phyloP scores from a whole-genome alignment of 202 grass and related monocot genomes.

The Eragrostis tef region DNA sequence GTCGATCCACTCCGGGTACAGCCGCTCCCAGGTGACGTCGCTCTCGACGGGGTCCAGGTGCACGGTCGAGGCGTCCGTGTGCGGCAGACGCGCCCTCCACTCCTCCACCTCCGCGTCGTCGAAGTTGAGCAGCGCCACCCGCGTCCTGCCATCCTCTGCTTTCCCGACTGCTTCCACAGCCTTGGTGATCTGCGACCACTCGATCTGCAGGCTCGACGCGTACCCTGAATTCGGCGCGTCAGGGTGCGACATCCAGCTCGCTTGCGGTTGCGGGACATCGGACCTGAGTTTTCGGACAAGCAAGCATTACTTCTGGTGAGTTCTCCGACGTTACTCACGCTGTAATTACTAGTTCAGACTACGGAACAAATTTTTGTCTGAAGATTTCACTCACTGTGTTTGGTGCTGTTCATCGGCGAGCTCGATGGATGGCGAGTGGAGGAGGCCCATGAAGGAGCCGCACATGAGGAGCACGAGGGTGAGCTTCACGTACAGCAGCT shows the following conservation, averaged over 20 bases:
- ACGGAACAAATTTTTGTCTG: neutral
- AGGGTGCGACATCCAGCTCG: conserved; percentile 33
- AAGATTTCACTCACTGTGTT: conserved; percentile 38
- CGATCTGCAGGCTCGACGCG: conserved; percentile 45
- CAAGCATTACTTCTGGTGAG: neutral
- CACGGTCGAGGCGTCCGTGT: conserved; percentile 22
- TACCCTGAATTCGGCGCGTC: conserved; percentile 45
- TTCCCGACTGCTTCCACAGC: neutral
- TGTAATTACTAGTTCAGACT: neutral
- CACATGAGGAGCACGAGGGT: conserved; percentile 59
- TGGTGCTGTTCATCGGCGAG: conserved; percentile 27
- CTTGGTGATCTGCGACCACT: conserved; percentile 56
- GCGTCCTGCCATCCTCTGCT: neutral
- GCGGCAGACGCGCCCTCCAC: conserved; percentile 51
- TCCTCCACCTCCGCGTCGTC: conserved; percentile 44
- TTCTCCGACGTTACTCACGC: neutral
- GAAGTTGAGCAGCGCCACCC: conserved; percentile 67
- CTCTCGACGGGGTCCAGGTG: conserved; percentile 42
- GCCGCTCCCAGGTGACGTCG: conserved; percentile 66
- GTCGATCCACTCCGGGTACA: conserved; percentile 87
- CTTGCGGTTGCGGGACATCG: neutral
- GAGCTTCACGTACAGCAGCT: conserved; percentile 62
- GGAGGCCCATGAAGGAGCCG: conserved; percentile 61
- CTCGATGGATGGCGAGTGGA: conserved; percentile 60
- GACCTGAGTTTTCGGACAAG: conserved; percentile 31